phyloP scores from a whole-genome alignment of 108 stramenopile genomes.

The Fistulifera solaris region DNA sequence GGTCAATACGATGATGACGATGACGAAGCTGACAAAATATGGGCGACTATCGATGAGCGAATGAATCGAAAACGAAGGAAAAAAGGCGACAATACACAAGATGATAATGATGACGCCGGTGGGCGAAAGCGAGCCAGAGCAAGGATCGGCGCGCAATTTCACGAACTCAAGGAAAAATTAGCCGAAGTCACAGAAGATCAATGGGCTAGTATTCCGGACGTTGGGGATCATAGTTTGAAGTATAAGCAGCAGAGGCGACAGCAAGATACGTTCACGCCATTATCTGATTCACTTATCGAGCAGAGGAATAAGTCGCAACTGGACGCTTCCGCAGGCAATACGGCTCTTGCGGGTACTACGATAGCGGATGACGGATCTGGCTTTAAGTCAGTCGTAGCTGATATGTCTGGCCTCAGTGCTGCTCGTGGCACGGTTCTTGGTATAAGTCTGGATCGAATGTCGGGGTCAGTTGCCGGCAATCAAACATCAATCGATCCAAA shows the following conservation, averaged over 20 bases:
- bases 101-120: conserved; percentile 4
- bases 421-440: conserved; percentile 89
- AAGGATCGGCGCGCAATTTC: conserved; percentile 75
- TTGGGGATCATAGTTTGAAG: conserved; percentile 85
- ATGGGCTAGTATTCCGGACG: conserved; percentile 96
- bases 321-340: conserved; percentile 43
- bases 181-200: conserved; percentile 80
- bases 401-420: conserved; percentile 72
- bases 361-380: conserved; percentile 17
- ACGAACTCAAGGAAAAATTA: conserved; percentile 89
- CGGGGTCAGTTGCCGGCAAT: conserved; percentile 67
- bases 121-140: conserved; percentile 1
- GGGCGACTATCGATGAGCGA: conserved; percentile 92
- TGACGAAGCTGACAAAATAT: conserved; percentile 93
- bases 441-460: conserved; percentile 87
- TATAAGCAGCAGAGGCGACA: conserved; percentile 70
- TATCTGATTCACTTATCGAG: conserved; percentile 83
- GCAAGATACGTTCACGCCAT: conserved; percentile 84
- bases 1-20: conserved; percentile 89
- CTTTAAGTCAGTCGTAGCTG: conserved; percentile 17
- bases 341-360: conserved; percentile 17
- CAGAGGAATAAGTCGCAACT: conserved; percentile 24
- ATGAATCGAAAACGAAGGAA: conserved; percentile 73
- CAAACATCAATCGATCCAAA: conserved; percentile 93
- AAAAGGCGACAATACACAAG: conserved; percentile 10